Conservation (phyloP, 78 protist genomes). For the Pigoraptor vietnamica region DNA sequence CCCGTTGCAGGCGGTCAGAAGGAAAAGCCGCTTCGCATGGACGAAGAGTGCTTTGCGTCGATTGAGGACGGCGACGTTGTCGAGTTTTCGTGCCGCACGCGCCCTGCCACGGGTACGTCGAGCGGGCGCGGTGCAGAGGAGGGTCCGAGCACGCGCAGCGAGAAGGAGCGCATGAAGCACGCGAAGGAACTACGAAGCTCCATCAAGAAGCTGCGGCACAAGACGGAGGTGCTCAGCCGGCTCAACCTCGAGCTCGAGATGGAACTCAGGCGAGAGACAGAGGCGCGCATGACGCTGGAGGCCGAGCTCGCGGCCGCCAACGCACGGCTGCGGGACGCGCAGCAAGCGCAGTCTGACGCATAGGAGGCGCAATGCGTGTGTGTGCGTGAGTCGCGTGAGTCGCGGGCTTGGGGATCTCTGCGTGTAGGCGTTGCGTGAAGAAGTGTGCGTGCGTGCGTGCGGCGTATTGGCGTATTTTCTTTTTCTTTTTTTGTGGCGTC, state of each 20-base stretch:
- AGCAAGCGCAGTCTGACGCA: background rate
- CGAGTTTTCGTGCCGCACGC: background rate
- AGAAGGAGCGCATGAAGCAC: background rate
- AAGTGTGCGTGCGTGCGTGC: background rate
- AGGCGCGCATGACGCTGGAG: background rate
- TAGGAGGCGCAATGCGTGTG: background rate
- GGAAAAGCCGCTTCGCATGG: background rate
- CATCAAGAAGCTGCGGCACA: background rate
- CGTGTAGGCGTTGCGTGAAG: background rate
- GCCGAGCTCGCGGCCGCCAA: background rate
- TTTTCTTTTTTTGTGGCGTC: no score
- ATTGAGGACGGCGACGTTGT: background rate
- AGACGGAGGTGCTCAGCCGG: background rate
- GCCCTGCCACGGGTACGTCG: background rate
- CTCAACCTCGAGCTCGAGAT: background rate
- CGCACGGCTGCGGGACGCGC: background rate
- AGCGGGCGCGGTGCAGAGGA: background rate
- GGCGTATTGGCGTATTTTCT: no score
- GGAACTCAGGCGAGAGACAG: background rate
- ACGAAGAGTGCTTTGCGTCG: background rate
- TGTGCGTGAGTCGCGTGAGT: background rate
- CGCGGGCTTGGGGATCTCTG: background rate
- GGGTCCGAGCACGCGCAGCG: background rate
- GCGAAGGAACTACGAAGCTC: background rate
- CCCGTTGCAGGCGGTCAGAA: background rate